Conservation (phyloP, 352 stramenopile species). For the Phytophthora quininea region DNA sequence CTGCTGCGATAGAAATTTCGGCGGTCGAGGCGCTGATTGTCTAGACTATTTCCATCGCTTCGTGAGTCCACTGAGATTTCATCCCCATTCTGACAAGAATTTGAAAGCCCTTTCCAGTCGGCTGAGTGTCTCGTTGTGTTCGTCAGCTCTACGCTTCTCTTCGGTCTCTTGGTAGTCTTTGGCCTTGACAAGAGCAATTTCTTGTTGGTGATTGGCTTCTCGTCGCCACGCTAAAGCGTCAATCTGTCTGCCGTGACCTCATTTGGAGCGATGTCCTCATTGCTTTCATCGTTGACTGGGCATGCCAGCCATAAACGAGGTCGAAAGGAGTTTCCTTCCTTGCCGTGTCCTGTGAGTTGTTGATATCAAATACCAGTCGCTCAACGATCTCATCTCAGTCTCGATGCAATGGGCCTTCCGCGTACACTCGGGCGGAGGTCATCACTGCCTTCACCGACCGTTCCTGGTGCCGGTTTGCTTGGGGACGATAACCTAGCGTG, state of each 20-base stretch:
- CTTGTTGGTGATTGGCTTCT: not conserved
- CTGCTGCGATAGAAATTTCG: not conserved
- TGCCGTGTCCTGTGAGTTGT: not conserved
- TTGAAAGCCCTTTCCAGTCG: not conserved
- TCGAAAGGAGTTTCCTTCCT: too few relatives aligned
- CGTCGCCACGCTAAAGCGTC: not conserved
- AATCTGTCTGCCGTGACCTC: not conserved
- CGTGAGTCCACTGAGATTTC: not conserved
- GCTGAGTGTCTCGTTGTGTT: constrained; percentile 3
- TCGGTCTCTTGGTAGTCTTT: not conserved
- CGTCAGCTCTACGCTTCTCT: not conserved
- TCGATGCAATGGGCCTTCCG: not conserved
- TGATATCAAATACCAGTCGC: not conserved
- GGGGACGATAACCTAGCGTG: constrained; percentile 1
- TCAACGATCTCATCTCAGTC: not conserved
- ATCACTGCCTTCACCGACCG: not conserved
- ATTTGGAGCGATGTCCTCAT: not conserved
- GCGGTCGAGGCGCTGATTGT: too few relatives aligned
- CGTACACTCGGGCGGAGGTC: not conserved
- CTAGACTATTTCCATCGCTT: not conserved
- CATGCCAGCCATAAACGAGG: not conserved
- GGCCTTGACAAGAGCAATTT: not conserved
- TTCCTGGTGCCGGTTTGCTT: not conserved
- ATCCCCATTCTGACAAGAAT: not conserved
- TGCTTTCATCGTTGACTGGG: not conserved